Conservation (phyloP, 768 basidiomycete genomes). For the Leccinellum rugosiceps region DNA sequence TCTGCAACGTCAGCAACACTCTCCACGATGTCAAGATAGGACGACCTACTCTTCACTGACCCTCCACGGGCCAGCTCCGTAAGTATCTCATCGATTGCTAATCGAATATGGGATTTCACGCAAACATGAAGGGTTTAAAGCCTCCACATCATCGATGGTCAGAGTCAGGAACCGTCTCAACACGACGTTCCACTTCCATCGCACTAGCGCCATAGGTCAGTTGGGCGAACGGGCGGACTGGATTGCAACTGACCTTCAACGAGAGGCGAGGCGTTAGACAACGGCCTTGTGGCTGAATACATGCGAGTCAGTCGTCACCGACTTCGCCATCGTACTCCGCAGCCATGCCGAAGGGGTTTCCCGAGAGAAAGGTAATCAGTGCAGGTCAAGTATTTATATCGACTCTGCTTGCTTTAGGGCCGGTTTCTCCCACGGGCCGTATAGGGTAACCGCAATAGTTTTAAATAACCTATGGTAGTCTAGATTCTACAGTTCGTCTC, state of each 20-base stretch:
- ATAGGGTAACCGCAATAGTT: conserved; percentile 3
- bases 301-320: conserved; percentile 2
- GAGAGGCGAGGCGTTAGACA: conserved; percentile 10
- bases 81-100: conserved; percentile 7
- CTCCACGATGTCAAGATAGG: rapidly evolving
- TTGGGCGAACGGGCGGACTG: not conserved
- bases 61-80: conserved; percentile 17
- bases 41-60: conserved; percentile 21
- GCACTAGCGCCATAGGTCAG: not conserved
- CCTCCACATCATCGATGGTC: conserved; percentile 12
- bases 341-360: conserved; percentile 34
- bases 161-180: conserved; percentile 5
- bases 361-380: conserved; percentile 4
- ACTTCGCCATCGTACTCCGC: not conserved
- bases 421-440: conserved; percentile 24
- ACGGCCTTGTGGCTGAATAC: conserved; percentile 16
- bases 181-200: conserved; percentile 15
- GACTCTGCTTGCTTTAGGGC: conserved; percentile 25
- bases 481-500: conserved; percentile 39
- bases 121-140: not conserved
- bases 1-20: not conserved
- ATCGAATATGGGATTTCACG: conserved; percentile 8
- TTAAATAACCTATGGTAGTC: not conserved
- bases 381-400: conserved; percentile 10
- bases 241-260: not conserved